Base-by-base conservation (phyloP, 352 stramenopile species). In the Phytophthora fragariaefolia region DNA sequence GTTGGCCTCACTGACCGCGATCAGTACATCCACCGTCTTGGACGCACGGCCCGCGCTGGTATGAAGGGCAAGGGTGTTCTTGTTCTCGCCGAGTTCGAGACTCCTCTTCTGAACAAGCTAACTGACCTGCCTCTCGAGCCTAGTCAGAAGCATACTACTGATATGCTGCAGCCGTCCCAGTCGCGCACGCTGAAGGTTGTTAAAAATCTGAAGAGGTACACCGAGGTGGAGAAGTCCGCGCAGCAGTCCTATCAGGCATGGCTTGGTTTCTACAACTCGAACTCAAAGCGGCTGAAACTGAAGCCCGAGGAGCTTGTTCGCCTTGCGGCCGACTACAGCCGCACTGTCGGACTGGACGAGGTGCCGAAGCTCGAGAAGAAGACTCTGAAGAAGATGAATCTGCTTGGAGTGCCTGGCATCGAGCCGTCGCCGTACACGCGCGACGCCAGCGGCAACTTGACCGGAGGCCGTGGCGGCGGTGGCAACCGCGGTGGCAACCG, bases 1-100 rank as follows among this genome's bases (percentile, higher is more conserved):
- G 82, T 96, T 43, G 89, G 73, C 51, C 90, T 77, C 32, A 97
- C 77, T 58, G 91, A 96, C 62, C 79, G 84, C 27, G 93, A 97
- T 58, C 95, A 98, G 73, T 99, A 99, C 81, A 97, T 98, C 52
- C 97, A 99, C 76, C 87, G 97, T 17, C 77, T 99, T 9, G 96
- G 96, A 38, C 91, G 97, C 69, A 99, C 96, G 6, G 97, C 87
- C 3, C 86, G 92, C 63, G 91, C 90, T 20, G 92, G 92, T 24
- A 97, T 95, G 78, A 78, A 85, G 53, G 93, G 92, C 15, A 78
- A 88, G 28, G 91, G 91, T 47, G 70, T 96, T 32, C 67, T 98
- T 24, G 65, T 98, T 40, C 73, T 98, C 30, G 76, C 78, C 6
- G 78, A 95, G 58, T 97, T 97, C 63, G 94, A 98, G 77, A 70